Conservation (phyloP, 495 filamentous ascomycete species). For the Xylaria telfairii region DNA sequence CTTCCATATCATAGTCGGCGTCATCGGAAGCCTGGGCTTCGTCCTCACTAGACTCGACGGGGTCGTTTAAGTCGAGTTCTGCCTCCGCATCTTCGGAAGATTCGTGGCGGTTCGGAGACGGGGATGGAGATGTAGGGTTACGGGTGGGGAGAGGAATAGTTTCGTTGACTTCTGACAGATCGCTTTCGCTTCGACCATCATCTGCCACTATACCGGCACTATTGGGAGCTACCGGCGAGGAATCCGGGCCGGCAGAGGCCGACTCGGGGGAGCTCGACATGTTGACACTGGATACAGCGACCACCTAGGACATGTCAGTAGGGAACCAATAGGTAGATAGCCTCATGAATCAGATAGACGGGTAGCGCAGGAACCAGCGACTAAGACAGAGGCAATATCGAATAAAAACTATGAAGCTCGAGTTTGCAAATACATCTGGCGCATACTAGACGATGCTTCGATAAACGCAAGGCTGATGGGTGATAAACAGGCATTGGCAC, state of each 20-base stretch:
- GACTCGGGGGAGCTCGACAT: slow-evolving; percentile 59
- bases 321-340: slow-evolving; percentile 31
- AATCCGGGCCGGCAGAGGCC: slow-evolving; percentile 51
- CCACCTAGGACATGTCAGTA: slow-evolving; percentile 56
- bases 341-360: slow-evolving; percentile 30
- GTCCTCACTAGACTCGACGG: slow-evolving; percentile 62
- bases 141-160: slow-evolving; percentile 30
- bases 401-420: slow-evolving; percentile 36
- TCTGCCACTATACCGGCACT: slow-evolving; percentile 34
- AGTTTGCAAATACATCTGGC: slow-evolving; percentile 46
- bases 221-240: slow-evolving; percentile 37
- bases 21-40: slow-evolving; percentile 71
- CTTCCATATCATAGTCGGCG: slow-evolving; percentile 77
- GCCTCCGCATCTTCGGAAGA: slow-evolving; percentile 68
- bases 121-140: slow-evolving; percentile 29
- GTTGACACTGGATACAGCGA: slow-evolving; percentile 47
- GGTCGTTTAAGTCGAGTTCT: slow-evolving; percentile 59
- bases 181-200: slow-evolving; percentile 52
- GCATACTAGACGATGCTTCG: slow-evolving; percentile 52
- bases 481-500: slow-evolving; percentile 50
- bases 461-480: slow-evolving; percentile 52
- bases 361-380: slow-evolving; percentile 47
- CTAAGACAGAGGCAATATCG: slow-evolving; percentile 38
- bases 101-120: slow-evolving; percentile 57
- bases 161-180: slow-evolving; percentile 53